phyloP scores from a whole-genome alignment of 2,329 filamentous ascomycete species.

The Fusarium sterilihyphosum region DNA sequence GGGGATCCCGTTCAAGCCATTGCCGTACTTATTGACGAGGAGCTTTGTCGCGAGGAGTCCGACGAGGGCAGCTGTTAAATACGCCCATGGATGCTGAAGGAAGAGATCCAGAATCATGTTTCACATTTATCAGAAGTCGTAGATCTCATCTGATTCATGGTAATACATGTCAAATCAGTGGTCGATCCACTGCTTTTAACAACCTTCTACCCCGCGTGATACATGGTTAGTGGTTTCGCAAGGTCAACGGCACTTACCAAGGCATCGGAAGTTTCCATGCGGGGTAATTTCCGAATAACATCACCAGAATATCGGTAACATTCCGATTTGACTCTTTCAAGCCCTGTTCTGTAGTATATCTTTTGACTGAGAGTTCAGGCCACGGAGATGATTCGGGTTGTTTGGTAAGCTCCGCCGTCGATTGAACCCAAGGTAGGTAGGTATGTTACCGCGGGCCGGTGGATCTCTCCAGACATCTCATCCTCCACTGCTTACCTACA shows the following conservation, averaged over 20 bases:
- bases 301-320: neutral
- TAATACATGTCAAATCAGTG: neutral
- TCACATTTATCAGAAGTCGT: too few relatives aligned
- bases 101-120: neutral
- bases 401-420: neutral
- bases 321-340: neutral
- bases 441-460: neutral
- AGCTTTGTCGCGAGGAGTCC: neutral
- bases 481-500: neutral
- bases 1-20: constrained; percentile 7
- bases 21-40: constrained; percentile 6
- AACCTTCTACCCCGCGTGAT: neutral
- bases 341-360: neutral
- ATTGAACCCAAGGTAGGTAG: neutral
- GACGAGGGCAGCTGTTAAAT: neutral
- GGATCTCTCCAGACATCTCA: neutral
- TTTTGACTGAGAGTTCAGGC: too few relatives aligned
- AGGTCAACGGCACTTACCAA: neutral
- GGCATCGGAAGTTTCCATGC: neutral
- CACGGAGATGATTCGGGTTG: neutral
- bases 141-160: neutral
- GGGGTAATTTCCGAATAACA: neutral
- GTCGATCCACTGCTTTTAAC: neutral
- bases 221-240: neutral
- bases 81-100: neutral